Conservation (phyloP, 768 basidiomycete genomes). For the Boletus sensibilis region DNA sequence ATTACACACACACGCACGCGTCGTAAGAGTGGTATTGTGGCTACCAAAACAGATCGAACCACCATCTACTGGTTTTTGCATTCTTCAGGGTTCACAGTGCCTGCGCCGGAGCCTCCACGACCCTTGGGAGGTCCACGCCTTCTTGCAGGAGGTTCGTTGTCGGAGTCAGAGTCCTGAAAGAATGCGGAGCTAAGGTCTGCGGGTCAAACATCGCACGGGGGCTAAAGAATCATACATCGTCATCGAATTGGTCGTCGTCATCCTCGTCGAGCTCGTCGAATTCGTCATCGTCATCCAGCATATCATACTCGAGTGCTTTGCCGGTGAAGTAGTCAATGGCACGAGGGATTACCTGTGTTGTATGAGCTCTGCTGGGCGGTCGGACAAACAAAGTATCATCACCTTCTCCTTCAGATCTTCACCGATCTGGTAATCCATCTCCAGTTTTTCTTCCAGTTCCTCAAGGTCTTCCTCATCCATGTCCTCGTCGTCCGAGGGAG, state of each 20-base stretch:
- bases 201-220: conserved; percentile 15
- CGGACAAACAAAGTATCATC: conserved; percentile 9
- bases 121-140: conserved; percentile 60
- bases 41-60: conserved; percentile 10
- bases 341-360: conserved; percentile 79
- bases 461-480: conserved; percentile 83
- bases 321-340: conserved; percentile 98
- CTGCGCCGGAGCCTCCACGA: conserved; percentile 43
- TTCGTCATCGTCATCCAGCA: conserved; percentile 53
- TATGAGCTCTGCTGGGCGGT: background rate
- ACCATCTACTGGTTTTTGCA: conserved; percentile 82
- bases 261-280: conserved; percentile 58
- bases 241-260: conserved; percentile 54
- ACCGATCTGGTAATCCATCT: conserved; percentile 96
- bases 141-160: conserved; percentile 57
- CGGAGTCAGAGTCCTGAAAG: conserved; percentile 66
- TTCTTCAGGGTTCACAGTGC: conserved; percentile 65
- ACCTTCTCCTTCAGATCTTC: conserved; percentile 98
- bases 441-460: conserved; percentile 89
- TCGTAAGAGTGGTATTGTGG: conserved; percentile 20
- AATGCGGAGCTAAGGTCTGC: conserved; percentile 17
- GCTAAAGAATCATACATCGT: conserved; percentile 46
- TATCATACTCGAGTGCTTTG: conserved; percentile 86
- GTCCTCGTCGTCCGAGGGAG: conserved; percentile 69
- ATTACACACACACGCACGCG: conserved; percentile 14